Base-by-base conservation (phyloP, 768 basidiomycete genomes). In the Psilocybe subaeruginosa region DNA sequence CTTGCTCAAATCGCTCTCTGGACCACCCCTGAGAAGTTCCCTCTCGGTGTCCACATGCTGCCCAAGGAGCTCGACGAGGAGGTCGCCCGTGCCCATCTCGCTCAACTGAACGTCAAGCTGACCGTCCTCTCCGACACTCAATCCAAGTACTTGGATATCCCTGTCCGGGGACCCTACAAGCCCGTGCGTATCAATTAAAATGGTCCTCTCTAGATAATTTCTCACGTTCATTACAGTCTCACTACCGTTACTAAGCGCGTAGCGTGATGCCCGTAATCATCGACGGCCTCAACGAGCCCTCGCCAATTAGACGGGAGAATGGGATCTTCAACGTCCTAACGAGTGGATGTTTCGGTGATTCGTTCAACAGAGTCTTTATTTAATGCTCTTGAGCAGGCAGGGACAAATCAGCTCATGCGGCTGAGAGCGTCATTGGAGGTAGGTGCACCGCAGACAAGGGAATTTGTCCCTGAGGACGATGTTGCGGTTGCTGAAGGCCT, bases 61-160 rank as follows among this genome's bases (percentile, higher is more conserved):
- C 97, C 97, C 66, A 99, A 99, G 84, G 90, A 93, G 63, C 91
- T 99, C 67, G 97, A 99, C 70, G 97, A 99, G 83, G 96, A 98
- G 79, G 97, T 99, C 68, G 97, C 97, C 47, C 93, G 96, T 67
- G 95, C 97, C 54, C 97, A 99, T 78, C 83, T 98, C 60, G 84
- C 82, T 53, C 89, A 92, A 72, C 85, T 99, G 70, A 94, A 93
- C 73, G 93, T 99, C 82, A 95, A 96, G 82, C 85, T 99, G 76
- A 97, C 95, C 48, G 79, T 80, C 64, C 82, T 95, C 65, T 78
- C 82, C 27, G 39, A 82, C 11, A 83, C 83, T 64, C 97, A 99
- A 80, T 86, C 95, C 68, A 77, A 80, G 50, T 99, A 99, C 85
- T 87, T 99, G 64, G 95, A 95, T 76, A 87, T 99, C 66, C 93